Conservation (phyloP, 2,329 filamentous ascomycete genomes). For the Penicillium glabrum region DNA sequence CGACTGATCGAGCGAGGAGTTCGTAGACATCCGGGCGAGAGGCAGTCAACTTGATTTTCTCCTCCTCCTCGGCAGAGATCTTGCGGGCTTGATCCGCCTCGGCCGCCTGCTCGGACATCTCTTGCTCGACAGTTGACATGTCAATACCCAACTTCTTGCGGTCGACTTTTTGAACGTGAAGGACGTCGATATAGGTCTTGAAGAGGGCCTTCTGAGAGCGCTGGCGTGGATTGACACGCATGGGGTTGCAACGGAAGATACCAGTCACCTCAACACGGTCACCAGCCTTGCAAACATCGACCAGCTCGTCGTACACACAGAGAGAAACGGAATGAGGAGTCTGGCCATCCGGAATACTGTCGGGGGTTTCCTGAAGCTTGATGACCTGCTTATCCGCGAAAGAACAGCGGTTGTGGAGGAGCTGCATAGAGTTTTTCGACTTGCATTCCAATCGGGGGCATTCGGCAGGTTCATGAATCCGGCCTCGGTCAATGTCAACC, state of each 20-base stretch:
- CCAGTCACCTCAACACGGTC: conserved; percentile 94
- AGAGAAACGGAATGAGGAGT: conserved; percentile 96
- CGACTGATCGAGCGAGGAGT: conserved; percentile 82
- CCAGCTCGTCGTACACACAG: conserved; percentile 93
- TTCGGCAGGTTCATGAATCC: conserved; percentile 89
- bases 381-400: conserved; percentile 99
- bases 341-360: conserved; percentile 90
- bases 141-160: conserved; percentile 93
- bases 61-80: conserved; percentile 81
- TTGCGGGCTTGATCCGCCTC: conserved; percentile 80
- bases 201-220: conserved; percentile 91
- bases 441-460: conserved; percentile 82
- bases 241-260: conserved; percentile 92
- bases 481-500: conserved; percentile 90
- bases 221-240: conserved; percentile 91
- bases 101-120: conserved; percentile 69
- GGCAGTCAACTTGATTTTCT: conserved; percentile 79
- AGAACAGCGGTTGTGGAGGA: conserved; percentile 90
- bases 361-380: conserved; percentile 96
- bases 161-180: conserved; percentile 96
- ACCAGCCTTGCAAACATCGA: conserved; percentile 97
- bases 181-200: conserved; percentile 95
- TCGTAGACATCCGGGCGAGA: conserved; percentile 87
- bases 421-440: conserved; percentile 94
- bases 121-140: conserved; percentile 79